Percentiles rank a stretch among this genome's conserved stretches.
phyloP scores from a whole-genome alignment of 768 basidiomycete species.

The Mycena chlorophos region DNA sequence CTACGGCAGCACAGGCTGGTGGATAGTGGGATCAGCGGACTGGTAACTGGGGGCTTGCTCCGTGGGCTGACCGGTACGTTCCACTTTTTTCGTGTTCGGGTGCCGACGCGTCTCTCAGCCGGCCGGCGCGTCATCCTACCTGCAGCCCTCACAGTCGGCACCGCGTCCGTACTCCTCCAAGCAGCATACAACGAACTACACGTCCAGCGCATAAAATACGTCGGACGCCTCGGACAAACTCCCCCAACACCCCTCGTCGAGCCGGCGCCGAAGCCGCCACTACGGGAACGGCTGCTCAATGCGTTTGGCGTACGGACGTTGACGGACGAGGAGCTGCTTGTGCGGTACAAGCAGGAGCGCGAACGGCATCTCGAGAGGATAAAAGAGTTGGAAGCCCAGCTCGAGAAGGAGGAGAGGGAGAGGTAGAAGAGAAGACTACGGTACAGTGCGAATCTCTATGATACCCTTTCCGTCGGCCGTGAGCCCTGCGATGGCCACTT shows the following conservation, averaged over 20 bases:
- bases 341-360: constrained; percentile 56
- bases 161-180: constrained; percentile 64
- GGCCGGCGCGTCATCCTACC: constrained; percentile 57
- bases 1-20: constrained; percentile 60
- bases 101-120: constrained; percentile 41
- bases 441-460: constrained; percentile 56
- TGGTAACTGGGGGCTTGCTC: constrained; percentile 60
- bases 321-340: constrained; percentile 73
- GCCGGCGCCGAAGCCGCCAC: constrained; percentile 21
- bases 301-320: constrained; percentile 55
- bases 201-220: constrained; percentile 58
- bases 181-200: constrained; percentile 68
- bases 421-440: constrained; percentile 18
- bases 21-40: constrained; percentile 76
- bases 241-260: not conserved
- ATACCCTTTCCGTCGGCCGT: constrained; percentile 55
- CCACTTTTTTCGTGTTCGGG: constrained; percentile 1
- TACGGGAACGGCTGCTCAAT: constrained; percentile 42
- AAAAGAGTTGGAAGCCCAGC: constrained; percentile 51
- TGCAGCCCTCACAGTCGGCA: constrained; percentile 59
- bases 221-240: constrained; percentile 27
- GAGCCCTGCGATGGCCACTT: constrained; percentile 64
- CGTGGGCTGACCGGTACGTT: constrained; percentile 59
- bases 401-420: constrained; percentile 37
- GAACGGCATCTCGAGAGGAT: constrained; percentile 57